These are phyloP conservation scores for Saccharomyces paradoxus DNA, from an alignment of 805 yeast species.

Conservation along the genomic window DNA sequence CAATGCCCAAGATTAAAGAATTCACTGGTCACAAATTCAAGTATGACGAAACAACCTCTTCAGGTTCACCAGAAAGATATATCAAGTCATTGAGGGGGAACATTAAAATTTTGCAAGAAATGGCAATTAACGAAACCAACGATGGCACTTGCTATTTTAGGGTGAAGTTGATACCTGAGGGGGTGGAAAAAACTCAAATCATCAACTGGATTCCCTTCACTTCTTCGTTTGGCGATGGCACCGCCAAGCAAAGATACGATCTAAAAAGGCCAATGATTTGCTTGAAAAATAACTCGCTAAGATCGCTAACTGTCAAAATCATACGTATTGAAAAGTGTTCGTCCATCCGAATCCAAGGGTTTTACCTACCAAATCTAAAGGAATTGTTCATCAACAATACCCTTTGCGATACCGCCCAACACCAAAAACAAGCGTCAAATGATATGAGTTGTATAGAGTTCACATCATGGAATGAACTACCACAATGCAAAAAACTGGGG, in stretches of 20 bases:
- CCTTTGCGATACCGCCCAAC: constrained; percentile 1
- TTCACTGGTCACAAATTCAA: constrained; percentile 24
- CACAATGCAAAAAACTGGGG: constrained; percentile 7
- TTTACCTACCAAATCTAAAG: constrained; percentile 16
- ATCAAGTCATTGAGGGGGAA: constrained; percentile 9
- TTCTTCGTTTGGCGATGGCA: not conserved
- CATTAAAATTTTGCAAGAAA: constrained; percentile 11
- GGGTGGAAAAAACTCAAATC: constrained; percentile 13
- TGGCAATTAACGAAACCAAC: constrained; percentile 14
- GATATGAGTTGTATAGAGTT: constrained; percentile 16
- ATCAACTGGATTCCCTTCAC: constrained; percentile 19
- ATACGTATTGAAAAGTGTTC: constrained; percentile 7
- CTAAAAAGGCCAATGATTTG: constrained; percentile 15
- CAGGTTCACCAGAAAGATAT: constrained; percentile 10
- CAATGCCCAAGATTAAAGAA: constrained; percentile 10
- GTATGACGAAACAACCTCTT: constrained; percentile 14
- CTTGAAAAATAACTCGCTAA: constrained; percentile 14
- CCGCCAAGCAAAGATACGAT: not conserved
- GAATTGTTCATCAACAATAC: constrained; percentile 4
- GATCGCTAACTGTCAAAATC: constrained; percentile 13
- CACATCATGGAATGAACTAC: constrained; percentile 23
- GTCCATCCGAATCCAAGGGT: constrained; percentile 15
- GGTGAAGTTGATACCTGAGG: constrained; percentile 17
- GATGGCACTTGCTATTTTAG: constrained; percentile 23
- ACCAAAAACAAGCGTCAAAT: constrained; percentile 1